Conservation (phyloP, 192 early-diverging fungal species). For the Umbelopsis isabellina region DNA sequence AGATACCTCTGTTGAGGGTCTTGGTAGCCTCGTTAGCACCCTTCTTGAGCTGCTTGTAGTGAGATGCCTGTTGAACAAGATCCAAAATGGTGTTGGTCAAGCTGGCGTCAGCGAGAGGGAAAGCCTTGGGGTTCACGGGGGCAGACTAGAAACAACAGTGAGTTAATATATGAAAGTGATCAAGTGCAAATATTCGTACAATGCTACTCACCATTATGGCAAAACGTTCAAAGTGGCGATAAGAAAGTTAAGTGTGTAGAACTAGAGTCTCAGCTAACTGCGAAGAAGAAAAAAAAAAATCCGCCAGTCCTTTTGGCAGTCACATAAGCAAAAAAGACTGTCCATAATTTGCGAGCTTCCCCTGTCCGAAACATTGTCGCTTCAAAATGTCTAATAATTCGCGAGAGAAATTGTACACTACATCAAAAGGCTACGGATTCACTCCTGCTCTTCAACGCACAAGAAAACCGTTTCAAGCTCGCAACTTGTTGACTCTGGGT, state of each 20-base stretch:
- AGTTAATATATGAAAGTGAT: conserved; percentile 3
- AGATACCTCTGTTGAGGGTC: conserved; percentile 98
- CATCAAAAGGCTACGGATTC: conserved; percentile 46
- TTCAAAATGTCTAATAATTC: neutral
- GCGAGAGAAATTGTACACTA: conserved; percentile 41
- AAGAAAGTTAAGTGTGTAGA: conserved; percentile 15
- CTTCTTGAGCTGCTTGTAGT: conserved; percentile 99
- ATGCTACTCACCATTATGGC: conserved; percentile 8
- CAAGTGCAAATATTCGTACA: neutral
- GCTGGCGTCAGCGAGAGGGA: conserved; percentile 88
- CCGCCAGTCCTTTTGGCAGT: neutral
- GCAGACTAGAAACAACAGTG: conserved; percentile 15
- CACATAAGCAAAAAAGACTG: neutral
- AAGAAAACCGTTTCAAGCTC: conserved; percentile 49
- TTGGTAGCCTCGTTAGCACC: conserved; percentile 99
- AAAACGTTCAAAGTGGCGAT: conserved; percentile 25
- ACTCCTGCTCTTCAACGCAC: conserved; percentile 62
- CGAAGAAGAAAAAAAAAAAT: conserved; percentile 3
- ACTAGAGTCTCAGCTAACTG: neutral
- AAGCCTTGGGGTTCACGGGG: conserved; percentile 74
- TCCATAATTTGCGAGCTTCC: neutral
- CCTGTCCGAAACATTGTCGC: conserved; percentile 3
- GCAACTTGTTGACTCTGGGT: conserved; percentile 53
- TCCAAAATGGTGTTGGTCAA: conserved; percentile 94
- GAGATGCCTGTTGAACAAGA: conserved; percentile 97